Evolutionary conservation across 2,329 filamentous ascomycete species (phyloP).

Genomic region (Penicillium corylophilum): DNA sequence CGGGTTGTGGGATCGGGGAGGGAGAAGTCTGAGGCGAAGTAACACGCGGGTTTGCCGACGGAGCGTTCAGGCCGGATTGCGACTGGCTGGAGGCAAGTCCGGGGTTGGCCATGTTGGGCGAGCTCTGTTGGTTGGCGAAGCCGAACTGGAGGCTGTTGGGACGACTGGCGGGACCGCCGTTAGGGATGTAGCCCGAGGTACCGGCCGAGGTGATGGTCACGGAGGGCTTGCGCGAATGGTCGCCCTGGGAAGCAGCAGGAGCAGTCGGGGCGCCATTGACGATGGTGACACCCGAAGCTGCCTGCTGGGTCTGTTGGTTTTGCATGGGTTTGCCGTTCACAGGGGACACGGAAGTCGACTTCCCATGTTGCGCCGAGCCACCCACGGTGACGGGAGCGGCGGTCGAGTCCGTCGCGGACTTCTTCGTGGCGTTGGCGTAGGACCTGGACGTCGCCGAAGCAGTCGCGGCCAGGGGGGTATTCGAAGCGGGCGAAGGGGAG

Average conservation of each 20-base stretch:
- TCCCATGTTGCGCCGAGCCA: constrained; percentile 54
- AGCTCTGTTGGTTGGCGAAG: constrained; percentile 64
- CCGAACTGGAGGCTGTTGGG: constrained; percentile 74
- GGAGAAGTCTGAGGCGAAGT: constrained; percentile 85
- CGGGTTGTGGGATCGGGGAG: constrained; percentile 87
- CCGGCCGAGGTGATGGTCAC: constrained; percentile 88
- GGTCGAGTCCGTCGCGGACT: constrained; percentile 53
- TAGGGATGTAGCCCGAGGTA: constrained; percentile 70
- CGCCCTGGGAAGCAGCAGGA: constrained; percentile 50
- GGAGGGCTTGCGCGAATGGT: constrained; percentile 82
- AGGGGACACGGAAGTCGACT: constrained; percentile 67
- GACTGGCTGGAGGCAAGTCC: constrained; percentile 44
- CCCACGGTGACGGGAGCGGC: constrained; percentile 55
- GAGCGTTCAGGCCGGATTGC: constrained; percentile 44
- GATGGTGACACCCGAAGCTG: constrained; percentile 53
- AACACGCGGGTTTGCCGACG: constrained; percentile 66
- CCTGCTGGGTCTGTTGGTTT: constrained; percentile 25
- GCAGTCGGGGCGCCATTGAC: constrained; percentile 63
- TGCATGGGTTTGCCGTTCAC: constrained; percentile 79
- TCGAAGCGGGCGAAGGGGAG: constrained; percentile 46
- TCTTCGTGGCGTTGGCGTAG: constrained; percentile 64
- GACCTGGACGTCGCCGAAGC: constrained; percentile 54
- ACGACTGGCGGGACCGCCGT: constrained; percentile 66
- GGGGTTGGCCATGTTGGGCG: constrained; percentile 63
- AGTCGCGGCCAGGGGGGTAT: constrained; percentile 54